Evolutionary conservation across 768 basidiomycete species (phyloP).

Genomic region (Tricholoma sp.): DNA sequence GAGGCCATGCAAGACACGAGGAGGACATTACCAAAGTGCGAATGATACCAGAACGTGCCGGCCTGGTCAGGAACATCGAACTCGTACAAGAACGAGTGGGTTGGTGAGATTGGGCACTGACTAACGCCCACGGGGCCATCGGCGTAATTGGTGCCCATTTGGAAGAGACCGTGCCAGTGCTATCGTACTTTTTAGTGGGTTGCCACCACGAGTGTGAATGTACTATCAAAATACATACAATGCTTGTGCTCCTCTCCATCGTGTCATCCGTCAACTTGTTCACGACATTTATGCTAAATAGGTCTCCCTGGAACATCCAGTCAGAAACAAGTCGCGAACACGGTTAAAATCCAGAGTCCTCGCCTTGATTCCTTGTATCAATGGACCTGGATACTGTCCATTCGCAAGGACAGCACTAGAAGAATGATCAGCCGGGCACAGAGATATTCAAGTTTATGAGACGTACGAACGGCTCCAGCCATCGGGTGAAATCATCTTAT

Average conservation of each 20-base stretch:
- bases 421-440: background rate
- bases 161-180: constrained; percentile 33
- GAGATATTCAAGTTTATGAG: background rate
- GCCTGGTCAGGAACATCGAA: constrained; percentile 27
- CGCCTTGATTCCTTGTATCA: constrained; percentile 33
- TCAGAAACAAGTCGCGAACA: background rate
- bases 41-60: constrained; percentile 20
- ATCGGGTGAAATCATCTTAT: constrained; percentile 20
- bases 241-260: constrained; percentile 35
- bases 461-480: constrained; percentile 18
- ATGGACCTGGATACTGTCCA: constrained; percentile 27
- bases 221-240: constrained; percentile 28
- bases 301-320: constrained; percentile 25
- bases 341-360: background rate
- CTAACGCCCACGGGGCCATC: constrained; percentile 27
- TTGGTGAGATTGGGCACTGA: constrained; percentile 32
- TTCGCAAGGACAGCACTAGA: constrained; percentile 23
- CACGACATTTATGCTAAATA: constrained; percentile 36
- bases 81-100: constrained; percentile 29
- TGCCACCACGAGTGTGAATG: background rate
- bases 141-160: constrained; percentile 25
- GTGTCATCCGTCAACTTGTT: constrained; percentile 33
- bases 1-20: background rate
- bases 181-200: background rate
- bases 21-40: constrained; percentile 19